phyloP scores from a whole-genome alignment of 164 flowering plant species.

The Kingdonia uniflora region DNA sequence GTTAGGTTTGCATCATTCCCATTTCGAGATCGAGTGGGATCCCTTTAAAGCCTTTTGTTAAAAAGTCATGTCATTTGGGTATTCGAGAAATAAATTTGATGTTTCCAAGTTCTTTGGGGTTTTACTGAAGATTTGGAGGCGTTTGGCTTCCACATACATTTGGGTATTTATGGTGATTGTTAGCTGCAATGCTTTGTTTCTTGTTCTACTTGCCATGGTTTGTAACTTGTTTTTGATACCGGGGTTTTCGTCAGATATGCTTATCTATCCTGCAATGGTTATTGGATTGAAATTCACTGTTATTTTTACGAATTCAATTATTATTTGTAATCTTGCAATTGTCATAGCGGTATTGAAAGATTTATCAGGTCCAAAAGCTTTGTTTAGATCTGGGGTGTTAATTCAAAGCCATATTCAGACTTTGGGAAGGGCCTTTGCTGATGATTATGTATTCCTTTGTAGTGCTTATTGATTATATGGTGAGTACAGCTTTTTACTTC shows the following conservation, averaged over 20 bases:
- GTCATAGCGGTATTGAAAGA: constrained; percentile 85
- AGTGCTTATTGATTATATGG: constrained; percentile 90
- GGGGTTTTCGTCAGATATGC: constrained; percentile 35
- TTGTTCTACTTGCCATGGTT: constrained; percentile 45
- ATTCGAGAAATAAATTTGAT: constrained; percentile 45
- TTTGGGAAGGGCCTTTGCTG: constrained; percentile 99
- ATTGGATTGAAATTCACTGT: constrained; percentile 61
- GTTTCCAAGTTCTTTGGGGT: constrained; percentile 35
- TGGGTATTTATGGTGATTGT: constrained; percentile 50
- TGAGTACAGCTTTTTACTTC: constrained; percentile 91
- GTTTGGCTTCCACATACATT: no score
- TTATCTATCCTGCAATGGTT: constrained; percentile 50
- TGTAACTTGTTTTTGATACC: constrained; percentile 43
- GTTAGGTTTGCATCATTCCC: no score
- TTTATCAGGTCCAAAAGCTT: constrained; percentile 74
- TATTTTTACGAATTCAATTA: constrained; percentile 63
- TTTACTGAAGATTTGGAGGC: constrained; percentile 56
- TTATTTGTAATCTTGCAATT: constrained; percentile 63
- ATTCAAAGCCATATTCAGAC: constrained; percentile 85
- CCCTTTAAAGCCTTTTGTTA: constrained; percentile 48
- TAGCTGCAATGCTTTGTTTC: constrained; percentile 50
- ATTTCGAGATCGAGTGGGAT: constrained; percentile 68
- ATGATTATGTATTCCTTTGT: constrained; percentile 89
- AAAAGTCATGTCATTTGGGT: constrained; percentile 56
- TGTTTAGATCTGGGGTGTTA: constrained; percentile 53